Evolutionary conservation across 768 basidiomycete genomes (phyloP).

Genomic region (Lactarius trivialis): DNA sequence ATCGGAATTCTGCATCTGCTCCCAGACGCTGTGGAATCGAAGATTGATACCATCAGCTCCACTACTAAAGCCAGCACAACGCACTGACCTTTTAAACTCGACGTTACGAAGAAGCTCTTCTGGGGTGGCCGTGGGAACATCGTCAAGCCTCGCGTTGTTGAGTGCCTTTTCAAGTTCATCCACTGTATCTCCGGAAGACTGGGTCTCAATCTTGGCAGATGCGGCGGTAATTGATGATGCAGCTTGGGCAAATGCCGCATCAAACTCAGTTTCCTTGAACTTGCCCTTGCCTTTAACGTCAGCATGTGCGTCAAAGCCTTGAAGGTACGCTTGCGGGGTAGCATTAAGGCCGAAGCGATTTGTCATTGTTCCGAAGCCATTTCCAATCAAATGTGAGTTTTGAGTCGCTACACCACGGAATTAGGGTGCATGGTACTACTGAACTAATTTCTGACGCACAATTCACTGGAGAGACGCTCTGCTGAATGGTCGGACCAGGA

Average conservation of each 20-base stretch:
- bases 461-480: not conserved
- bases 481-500: not conserved
- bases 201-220: slow-evolving; percentile 33
- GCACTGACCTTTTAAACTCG: slow-evolving; percentile 51
- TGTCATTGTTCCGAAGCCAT: slow-evolving; percentile 13
- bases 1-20: slow-evolving; percentile 52
- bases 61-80: too few species aligned
- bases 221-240: slow-evolving; percentile 43
- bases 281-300: slow-evolving; percentile 69
- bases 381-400: slow-evolving; percentile 1
- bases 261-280: slow-evolving; percentile 69
- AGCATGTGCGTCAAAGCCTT: slow-evolving; percentile 20
- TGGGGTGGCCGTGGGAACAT: slow-evolving; percentile 12
- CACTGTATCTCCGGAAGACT: slow-evolving; percentile 27
- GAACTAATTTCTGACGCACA: not conserved
- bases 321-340: slow-evolving; percentile 19
- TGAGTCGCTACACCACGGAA: slow-evolving; percentile 10
- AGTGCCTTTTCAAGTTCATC: slow-evolving; percentile 43
- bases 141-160: slow-evolving; percentile 27
- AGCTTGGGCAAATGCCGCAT: slow-evolving; percentile 73
- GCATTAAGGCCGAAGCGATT: slow-evolving; percentile 23
- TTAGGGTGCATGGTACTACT: not conserved
- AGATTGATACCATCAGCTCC: not conserved
- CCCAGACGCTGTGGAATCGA: slow-evolving; percentile 47
- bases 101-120: slow-evolving; percentile 24